Base-by-base conservation (phyloP, 257 asterid species). In the Nicotiana tabacum region DNA sequence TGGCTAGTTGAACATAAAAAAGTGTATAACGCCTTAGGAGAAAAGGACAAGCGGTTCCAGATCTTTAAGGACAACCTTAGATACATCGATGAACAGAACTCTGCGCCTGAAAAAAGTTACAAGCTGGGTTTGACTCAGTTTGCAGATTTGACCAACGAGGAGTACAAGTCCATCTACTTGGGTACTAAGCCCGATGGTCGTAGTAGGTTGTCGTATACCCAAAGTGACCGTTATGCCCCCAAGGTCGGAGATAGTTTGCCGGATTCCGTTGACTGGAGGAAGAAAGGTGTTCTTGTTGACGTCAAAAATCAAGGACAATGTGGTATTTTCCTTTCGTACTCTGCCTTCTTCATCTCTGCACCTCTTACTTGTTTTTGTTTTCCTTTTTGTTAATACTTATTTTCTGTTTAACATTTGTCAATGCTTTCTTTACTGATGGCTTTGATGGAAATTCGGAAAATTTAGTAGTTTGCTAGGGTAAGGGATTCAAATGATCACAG, bases 271-370 rank as follows among this genome's bases (percentile, higher is more conserved):
- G 98, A 94, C 85, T 94, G 98, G 98, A 91, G 96, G 80, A 77
- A 82, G 64, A 87, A 90, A 83, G 97, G 97, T 37, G 97, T 97
- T 9, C 97, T 94, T 13, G 87, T 67, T 66, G 85, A 86, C 35
- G 84, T 94, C 84, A 94, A 94, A 79, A 91, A 94, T 86, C 98
- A 94, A 83, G 97, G 97, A 81, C 84, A 90, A 85, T 94, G 98
- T 33, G 98, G 98, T 94, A 88, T 70, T 43, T 43, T 8, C 51
- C 51, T 43, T 8, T 43, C 9, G 9, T 10, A 3, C 51, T 43
- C 10, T 43, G 51, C 51, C 51, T 43, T 43, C 3, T 32, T 32
- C 35, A 32, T 8, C 51, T 43, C 18, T 76, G 4, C 27, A 56
- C 32, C 21, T 51, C 0, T 24, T 39, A 60, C 56, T n/a, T 80